phyloP scores from a whole-genome alignment of 352 stramenopile genomes.

The Pythium coloratum region DNA sequence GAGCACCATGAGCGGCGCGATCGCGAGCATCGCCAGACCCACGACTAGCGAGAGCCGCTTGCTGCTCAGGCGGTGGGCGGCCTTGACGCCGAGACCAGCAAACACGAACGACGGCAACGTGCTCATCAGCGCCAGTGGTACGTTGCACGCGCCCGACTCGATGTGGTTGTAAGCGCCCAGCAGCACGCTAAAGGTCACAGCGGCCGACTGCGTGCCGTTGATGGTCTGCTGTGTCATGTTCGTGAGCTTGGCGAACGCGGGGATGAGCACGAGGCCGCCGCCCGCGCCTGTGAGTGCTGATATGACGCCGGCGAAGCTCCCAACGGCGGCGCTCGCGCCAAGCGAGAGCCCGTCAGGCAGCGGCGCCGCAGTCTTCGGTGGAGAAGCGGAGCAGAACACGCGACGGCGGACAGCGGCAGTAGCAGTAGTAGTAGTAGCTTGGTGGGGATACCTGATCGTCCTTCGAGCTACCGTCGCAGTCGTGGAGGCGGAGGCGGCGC shows the following conservation, averaged over 20 bases:
- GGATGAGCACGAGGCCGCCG: constrained; percentile 74
- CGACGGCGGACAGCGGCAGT: background rate
- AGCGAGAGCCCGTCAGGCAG: constrained; percentile 31
- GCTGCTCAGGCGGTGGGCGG: constrained; percentile 67
- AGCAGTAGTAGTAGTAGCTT: background rate
- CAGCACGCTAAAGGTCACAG: constrained; percentile 62
- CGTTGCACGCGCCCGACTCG: constrained; percentile 62
- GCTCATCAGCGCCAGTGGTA: constrained; percentile 64
- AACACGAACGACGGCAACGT: constrained; percentile 71
- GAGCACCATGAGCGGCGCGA: constrained; percentile 76
- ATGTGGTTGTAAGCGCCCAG: constrained; percentile 73
- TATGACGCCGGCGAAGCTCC: constrained; percentile 60
- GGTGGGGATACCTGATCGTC: background rate
- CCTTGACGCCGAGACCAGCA: constrained; percentile 67
- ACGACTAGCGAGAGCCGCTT: constrained; percentile 74
- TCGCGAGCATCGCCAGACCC: constrained; percentile 66
- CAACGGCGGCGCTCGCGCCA: constrained; percentile 38
- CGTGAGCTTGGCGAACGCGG: constrained; percentile 76
- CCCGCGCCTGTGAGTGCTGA: constrained; percentile 81
- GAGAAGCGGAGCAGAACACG: background rate
- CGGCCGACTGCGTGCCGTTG: constrained; percentile 78
- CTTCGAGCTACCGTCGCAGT: background rate
- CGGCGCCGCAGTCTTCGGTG: background rate
- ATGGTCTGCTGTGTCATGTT: constrained; percentile 76
- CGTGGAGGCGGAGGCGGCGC: background rate